Evolutionary conservation across 129 eudicot genomes (phyloP).

Genomic region (Arctium lappa): DNA sequence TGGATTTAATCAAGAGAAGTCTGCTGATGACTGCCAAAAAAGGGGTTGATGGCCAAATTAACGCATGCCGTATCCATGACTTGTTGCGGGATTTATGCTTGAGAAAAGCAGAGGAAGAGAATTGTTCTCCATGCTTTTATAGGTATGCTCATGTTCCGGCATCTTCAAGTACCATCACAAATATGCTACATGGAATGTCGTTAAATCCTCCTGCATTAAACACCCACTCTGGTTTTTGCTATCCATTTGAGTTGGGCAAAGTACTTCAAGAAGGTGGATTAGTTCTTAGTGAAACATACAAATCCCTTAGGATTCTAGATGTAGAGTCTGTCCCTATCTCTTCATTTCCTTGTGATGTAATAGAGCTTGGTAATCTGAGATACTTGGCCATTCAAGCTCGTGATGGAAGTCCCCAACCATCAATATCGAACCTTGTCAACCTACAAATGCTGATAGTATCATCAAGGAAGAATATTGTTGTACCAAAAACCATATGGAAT

Average conservation of each 20-base stretch:
- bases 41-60: conserved; percentile 21
- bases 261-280: not conserved
- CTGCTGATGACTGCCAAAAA: conserved; percentile 19
- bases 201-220: not conserved
- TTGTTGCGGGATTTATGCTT: conserved; percentile 28
- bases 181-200: not conserved
- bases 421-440: conserved; percentile 19
- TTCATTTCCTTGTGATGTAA: conserved; percentile 8
- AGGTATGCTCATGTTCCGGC: not conserved
- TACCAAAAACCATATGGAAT: conserved; percentile 11
- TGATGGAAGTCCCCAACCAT: conserved; percentile 3
- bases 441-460: conserved; percentile 20
- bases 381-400: conserved; percentile 22
- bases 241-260: not conserved
- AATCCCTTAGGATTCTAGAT: conserved; percentile 27
- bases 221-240: not conserved
- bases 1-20: conserved; percentile 23
- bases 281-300: not conserved
- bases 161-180: not conserved
- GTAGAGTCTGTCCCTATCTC: not conserved
- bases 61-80: conserved; percentile 37
- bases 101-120: conserved; percentile 25
- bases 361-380: conserved; percentile 10
- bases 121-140: not conserved
- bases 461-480: not conserved